Evolutionary conservation across 2,329 filamentous ascomycete species (phyloP).

Genomic region (Claviceps cyperi): DNA sequence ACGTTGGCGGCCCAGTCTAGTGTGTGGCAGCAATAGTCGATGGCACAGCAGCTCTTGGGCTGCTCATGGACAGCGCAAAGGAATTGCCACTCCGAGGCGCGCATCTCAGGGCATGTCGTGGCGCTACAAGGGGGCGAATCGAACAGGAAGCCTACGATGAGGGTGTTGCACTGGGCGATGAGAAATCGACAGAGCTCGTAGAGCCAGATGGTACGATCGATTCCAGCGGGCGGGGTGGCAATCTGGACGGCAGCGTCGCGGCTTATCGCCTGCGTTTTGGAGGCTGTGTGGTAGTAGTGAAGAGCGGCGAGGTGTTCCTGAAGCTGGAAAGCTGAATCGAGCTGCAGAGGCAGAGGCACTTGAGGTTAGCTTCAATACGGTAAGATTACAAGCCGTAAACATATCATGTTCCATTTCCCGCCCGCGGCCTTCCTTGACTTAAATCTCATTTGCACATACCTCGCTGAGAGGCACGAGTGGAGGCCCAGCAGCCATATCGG

Average conservation of each 20-base stretch:
- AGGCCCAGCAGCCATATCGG: conserved; percentile 84
- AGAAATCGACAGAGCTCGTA: conserved; percentile 97
- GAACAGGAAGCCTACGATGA: conserved; percentile 86
- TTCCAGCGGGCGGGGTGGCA: conserved; percentile 63
- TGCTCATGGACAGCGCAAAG: conserved; percentile 94
- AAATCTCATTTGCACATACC: conserved; percentile 32
- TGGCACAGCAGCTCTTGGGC: conserved; percentile 92
- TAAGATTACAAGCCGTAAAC: neutral
- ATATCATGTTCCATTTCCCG: neutral
- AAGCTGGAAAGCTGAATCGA: conserved; percentile 92
- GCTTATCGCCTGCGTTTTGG: conserved; percentile 56
- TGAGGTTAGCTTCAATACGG: neutral
- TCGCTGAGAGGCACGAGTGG: conserved; percentile 75
- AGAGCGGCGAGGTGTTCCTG: conserved; percentile 94
- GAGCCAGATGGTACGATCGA: conserved; percentile 84
- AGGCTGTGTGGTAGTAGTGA: conserved; percentile 63
- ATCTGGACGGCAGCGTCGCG: conserved; percentile 62
- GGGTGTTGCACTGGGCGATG: conserved; percentile 81
- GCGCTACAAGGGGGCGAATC: conserved; percentile 81
- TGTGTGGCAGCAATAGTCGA: conserved; percentile 98
- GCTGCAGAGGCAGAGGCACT: conserved; percentile 32
- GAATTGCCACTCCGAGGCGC: conserved; percentile 97
- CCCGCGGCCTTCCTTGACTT: neutral
- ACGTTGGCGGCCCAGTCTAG: conserved; percentile 95
- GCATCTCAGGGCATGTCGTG: conserved; percentile 91